Evolutionary conservation across 1,284 basidiomycete species (phyloP).

Genomic region (Microbotryomycetes sp.): DNA sequence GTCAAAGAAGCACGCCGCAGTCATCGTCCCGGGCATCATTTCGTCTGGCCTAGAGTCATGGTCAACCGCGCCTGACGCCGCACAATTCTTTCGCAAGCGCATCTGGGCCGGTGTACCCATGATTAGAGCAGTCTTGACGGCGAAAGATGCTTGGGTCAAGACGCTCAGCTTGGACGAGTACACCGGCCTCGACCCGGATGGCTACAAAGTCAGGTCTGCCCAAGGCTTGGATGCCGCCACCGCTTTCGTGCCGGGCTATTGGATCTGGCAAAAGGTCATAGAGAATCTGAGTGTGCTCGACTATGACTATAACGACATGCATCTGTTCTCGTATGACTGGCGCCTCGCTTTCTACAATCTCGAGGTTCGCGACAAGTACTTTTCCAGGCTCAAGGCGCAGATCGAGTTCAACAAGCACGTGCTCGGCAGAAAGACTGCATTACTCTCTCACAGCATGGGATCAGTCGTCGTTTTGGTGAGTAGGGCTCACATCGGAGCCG

Average conservation of each 20-base stretch:
- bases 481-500: background rate
- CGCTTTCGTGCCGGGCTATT: slow-evolving; percentile 69
- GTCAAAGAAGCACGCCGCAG: slow-evolving; percentile 64
- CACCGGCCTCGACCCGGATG: slow-evolving; percentile 79
- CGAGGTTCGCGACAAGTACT: slow-evolving; percentile 88
- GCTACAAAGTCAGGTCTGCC: slow-evolving; percentile 82
- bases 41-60: slow-evolving; percentile 63
- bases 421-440: slow-evolving; percentile 71
- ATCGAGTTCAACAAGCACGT: slow-evolving; percentile 74
- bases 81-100: slow-evolving; percentile 71
- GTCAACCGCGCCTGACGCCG: slow-evolving; percentile 70
- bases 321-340: slow-evolving; percentile 41
- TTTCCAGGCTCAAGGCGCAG: slow-evolving; percentile 72
- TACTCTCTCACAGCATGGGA: slow-evolving; percentile 64
- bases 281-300: slow-evolving; percentile 53
- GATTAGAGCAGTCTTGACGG: slow-evolving; percentile 78
- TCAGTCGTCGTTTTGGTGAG: slow-evolving; percentile 23
- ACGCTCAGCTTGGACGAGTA: slow-evolving; percentile 80
- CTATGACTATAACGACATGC: slow-evolving; percentile 84
- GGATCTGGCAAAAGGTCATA: slow-evolving; percentile 37
- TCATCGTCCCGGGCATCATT: slow-evolving; percentile 47
- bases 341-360: slow-evolving; percentile 60
- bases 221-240: slow-evolving; percentile 81
- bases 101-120: slow-evolving; percentile 78
- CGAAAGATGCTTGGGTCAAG: slow-evolving; percentile 78